These are phyloP conservation scores for Penicillium roqueforti DNA, from an alignment of 495 filamentous ascomycete genomes.

Conservation along the genomic window DNA sequence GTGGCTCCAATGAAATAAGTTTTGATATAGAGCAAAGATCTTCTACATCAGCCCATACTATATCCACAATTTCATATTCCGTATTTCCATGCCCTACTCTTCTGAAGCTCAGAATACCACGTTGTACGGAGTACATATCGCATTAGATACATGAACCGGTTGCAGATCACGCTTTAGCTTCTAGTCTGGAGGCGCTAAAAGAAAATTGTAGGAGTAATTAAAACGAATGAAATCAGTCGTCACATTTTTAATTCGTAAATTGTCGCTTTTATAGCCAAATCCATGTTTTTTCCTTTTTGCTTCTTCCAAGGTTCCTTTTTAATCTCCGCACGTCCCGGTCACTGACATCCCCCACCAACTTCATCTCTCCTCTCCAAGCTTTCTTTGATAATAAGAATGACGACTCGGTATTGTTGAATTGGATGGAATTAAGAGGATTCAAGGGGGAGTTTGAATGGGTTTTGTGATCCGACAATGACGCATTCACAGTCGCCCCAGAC, in stretches of 20 bases:
- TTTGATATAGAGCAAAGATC: neutral
- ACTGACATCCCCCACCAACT: constrained; percentile 15
- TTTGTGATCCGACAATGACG: constrained; percentile 28
- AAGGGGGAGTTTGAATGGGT: neutral
- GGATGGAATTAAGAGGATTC: neutral
- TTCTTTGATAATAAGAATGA: neutral
- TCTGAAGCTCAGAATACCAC: neutral
- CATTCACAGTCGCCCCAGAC: constrained; percentile 33
- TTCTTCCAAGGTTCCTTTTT: too few species aligned
- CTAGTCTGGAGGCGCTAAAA: constrained; percentile 8
- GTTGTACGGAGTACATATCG: neutral
- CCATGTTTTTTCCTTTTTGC: neutral
- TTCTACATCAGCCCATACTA: constrained; percentile 11
- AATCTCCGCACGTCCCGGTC: constrained; percentile 28
- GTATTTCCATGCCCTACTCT: neutral
- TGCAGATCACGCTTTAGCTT: constrained; percentile 7
- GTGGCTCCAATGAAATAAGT: neutral
- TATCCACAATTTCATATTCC: neutral
- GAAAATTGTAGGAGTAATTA: neutral
- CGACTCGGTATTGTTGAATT: neutral
- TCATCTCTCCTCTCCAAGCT: neutral
- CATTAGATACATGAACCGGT: constrained; percentile 11
- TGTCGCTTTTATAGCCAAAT: neutral
- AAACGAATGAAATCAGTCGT: neutral
- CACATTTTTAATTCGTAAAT: neutral